These are phyloP conservation scores for Arachnopeziza araneosa DNA, from an alignment of 2,329 filamentous ascomycete species.

Conservation along the genomic window DNA sequence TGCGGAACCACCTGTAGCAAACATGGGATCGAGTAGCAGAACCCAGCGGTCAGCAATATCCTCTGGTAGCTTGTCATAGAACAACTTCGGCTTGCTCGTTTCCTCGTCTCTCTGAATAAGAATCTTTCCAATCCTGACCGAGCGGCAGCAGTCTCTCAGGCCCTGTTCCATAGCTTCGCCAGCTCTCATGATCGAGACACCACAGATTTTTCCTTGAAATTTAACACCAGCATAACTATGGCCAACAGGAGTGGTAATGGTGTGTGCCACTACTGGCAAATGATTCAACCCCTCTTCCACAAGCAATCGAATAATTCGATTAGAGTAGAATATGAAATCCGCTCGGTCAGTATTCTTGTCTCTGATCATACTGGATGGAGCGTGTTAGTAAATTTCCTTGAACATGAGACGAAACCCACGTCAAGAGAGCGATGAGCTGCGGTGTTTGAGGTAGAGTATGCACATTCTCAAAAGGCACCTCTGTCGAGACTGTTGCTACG, in stretches of 20 bases:
- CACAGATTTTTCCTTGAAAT: conserved; percentile 97
- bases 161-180: conserved; percentile 99
- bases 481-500: conserved; percentile 80
- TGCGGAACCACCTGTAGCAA: conserved; percentile 96
- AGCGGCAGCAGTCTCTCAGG: conserved; percentile 90
- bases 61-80: conserved; percentile 95
- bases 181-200: conserved; percentile 96
- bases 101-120: conserved; percentile 97
- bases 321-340: conserved; percentile 99
- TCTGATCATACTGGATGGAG: conserved; percentile 73
- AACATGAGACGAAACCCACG: conserved; percentile 56
- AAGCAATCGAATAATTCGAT: conserved; percentile 91
- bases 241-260: conserved; percentile 86
- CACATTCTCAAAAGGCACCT: conserved; percentile 78
- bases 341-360: conserved; percentile 84
- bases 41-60: conserved; percentile 94
- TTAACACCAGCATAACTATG: conserved; percentile 83
- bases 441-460: conserved; percentile 88
- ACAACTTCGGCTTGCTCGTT: conserved; percentile 83
- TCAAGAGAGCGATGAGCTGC: conserved; percentile 93
- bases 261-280: conserved; percentile 82
- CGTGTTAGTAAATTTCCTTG: background rate
- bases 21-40: conserved; percentile 94
- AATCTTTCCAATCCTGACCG: conserved; percentile 97
- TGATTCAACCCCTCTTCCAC: conserved; percentile 98